Percentiles rank a stretch among this genome's conserved stretches.
phyloP scores from a whole-genome alignment of 192 early-diverging fungal species.

The Rhizophagus prolifer region DNA sequence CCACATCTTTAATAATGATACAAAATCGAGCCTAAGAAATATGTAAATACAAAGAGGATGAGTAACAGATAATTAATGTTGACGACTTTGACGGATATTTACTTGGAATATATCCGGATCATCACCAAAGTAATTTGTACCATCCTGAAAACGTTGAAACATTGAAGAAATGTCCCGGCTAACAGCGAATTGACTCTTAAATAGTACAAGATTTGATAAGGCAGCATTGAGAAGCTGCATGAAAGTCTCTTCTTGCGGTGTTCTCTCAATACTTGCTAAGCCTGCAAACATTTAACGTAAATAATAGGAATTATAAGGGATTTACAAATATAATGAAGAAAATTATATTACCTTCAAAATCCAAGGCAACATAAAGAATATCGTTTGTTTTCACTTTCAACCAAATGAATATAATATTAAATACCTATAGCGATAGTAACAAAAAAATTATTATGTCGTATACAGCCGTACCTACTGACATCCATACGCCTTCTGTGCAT shows the following conservation, averaged over 20 bases:
- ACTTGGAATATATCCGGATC: conserved; percentile 27
- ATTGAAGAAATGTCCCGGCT: conserved; percentile 32
- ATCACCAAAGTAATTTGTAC: conserved; percentile 24
- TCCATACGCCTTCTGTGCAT: conserved; percentile 33
- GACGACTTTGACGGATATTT: background rate
- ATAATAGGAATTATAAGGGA: background rate
- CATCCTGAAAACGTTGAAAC: conserved; percentile 34
- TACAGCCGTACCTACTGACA: conserved; percentile 20
- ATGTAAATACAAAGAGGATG: background rate
- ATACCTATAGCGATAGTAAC: background rate
- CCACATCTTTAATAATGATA: conserved; percentile 34
- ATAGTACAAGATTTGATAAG: conserved; percentile 28
- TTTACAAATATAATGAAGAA: background rate
- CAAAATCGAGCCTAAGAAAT: conserved; percentile 21
- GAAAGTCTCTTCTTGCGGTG: conserved; percentile 26
- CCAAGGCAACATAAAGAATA: conserved; percentile 33
- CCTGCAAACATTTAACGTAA: background rate
- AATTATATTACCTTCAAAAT: conserved; percentile 29
- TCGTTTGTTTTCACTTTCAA: conserved; percentile 15
- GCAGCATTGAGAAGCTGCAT: conserved; percentile 22
- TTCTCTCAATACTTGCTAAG: conserved; percentile 28
- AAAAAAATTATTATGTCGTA: background rate
- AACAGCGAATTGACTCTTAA: conserved; percentile 31
- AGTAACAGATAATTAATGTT: background rate
- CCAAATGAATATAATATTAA: background rate